Evolutionary conservation across 108 stramenopile genomes (phyloP).

Genomic region (Chaetoceros tenuissimus): DNA sequence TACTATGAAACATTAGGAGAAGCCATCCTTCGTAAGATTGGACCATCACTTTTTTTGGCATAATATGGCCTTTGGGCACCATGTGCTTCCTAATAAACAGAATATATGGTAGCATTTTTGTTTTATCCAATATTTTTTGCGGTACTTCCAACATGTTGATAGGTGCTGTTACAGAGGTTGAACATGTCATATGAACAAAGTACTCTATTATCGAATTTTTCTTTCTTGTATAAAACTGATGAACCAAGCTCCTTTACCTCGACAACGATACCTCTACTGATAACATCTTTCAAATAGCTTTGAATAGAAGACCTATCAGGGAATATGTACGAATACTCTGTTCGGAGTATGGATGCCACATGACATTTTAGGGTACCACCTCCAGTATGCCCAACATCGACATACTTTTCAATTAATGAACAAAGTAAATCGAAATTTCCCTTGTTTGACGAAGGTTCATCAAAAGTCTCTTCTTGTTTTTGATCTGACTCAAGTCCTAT

Average conservation of each 20-base stretch:
- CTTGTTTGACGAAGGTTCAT: constrained; percentile 4
- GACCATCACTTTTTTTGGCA: constrained; percentile 1
- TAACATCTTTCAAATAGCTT: constrained; percentile 8
- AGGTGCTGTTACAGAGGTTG: neutral
- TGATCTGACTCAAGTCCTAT: neutral
- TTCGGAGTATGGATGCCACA: constrained; percentile 7
- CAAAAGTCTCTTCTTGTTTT: neutral
- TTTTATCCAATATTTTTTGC: too few species aligned
- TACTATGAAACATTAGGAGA: constrained; percentile 1
- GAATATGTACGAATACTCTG: constrained; percentile 15
- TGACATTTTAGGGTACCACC: constrained; percentile 5
- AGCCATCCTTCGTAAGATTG: neutral
- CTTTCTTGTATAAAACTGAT: neutral
- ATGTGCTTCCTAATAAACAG: neutral
- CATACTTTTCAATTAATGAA: neutral
- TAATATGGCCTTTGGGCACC: neutral
- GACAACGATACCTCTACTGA: constrained; percentile 12
- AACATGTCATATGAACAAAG: neutral
- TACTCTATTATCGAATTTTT: too few species aligned
- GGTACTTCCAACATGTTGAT: constrained; percentile 3
- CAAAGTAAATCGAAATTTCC: constrained; percentile 8
- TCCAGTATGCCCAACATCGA: neutral
- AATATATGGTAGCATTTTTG: neutral
- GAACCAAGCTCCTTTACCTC: constrained; percentile 14
- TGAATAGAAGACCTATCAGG: constrained; percentile 13